A percentile compares a stretch with the other conserved stretches of the same genome.
Evolutionary conservation across 2,329 filamentous ascomycete species (phyloP).

Genomic region (Aspergillus jensenii): DNA sequence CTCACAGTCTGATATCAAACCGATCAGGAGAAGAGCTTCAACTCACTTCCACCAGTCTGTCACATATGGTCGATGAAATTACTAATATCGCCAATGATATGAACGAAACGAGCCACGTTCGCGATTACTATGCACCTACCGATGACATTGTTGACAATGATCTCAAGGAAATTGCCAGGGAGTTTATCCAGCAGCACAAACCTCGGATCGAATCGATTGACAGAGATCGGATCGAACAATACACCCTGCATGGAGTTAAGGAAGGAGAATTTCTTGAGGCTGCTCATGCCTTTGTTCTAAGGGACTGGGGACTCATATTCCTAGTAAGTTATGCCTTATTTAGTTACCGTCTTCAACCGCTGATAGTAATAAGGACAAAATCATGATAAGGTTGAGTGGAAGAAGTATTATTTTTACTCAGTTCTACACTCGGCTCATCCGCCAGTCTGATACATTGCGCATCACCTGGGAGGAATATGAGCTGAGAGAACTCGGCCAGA

Average conservation of each 20-base stretch:
- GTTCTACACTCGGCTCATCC: background rate
- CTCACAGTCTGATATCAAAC: background rate
- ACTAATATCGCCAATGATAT: background rate
- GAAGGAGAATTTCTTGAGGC: background rate
- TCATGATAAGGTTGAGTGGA: background rate
- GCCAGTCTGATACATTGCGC: background rate
- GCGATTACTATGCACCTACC: background rate
- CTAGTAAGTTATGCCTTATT: background rate
- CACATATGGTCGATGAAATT: background rate
- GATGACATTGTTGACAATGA: background rate
- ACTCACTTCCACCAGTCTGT: background rate
- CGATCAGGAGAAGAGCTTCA: background rate
- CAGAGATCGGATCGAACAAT: background rate
- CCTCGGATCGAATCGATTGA: background rate
- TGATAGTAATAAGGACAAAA: background rate
- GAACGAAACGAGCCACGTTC: background rate
- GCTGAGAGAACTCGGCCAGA: background rate
- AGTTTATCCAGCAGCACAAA: background rate
- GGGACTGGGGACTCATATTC: background rate
- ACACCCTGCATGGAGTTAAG: background rate
- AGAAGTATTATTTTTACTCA: background rate
- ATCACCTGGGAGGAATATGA: background rate
- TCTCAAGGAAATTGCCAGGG: background rate
- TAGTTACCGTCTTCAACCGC: background rate
- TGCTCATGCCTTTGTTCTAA: background rate